Base-by-base conservation (phyloP, 202 grass and related monocot species). In the Schoenoplectus triqueter region DNA sequence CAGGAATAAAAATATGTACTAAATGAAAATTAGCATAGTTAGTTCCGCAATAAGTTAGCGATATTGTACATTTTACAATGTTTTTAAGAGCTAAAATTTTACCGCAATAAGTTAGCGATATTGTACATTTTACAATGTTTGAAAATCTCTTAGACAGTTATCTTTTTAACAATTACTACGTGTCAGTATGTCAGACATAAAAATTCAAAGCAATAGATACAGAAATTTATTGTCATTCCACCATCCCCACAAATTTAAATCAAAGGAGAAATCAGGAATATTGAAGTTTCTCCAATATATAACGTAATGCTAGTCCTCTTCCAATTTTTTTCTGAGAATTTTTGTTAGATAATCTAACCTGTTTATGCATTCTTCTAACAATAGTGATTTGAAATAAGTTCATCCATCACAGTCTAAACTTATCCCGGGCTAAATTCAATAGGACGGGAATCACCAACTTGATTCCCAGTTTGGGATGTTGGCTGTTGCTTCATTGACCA, bases 401-500 rank as follows among this genome's bases (percentile, higher is more conserved):
- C n/a, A 77, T 57, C 73, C 20, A 57, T 13, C 7, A 49, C 4
- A 59, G 10, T 57, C 22, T 8, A 1, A 59, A 59, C 54, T 61
- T 61, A 44, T 79, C 55, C 14, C 5, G 54, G 15, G 1, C 44
- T 45, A 18, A 79, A 13, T 79, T 79, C 15, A 39, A 61, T 44
- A 14, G 39, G 15, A 44, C 3, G 10, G 39, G 39, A 52, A 42
- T 79, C 75, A 79, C 55, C 75, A 60, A 39, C 81, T 83, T 39
- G 90, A 65, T 46, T 91, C 90, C 93, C 93, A 95, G 60, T 92
- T 83, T 1, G 87, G 90, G 81, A 95, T 95, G 75, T 62, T 95
- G 54, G 76, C 81, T 59, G 93, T 91, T 74, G 93, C 93, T 92
- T 95, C 93, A 71, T 95, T 92, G 22, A 95, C 87, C 93, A 95